Percentiles rank a stretch among this genome's conserved stretches.
Conservation (phyloP, 345 rosid species). For the Rhodomyrtus tomentosa region DNA sequence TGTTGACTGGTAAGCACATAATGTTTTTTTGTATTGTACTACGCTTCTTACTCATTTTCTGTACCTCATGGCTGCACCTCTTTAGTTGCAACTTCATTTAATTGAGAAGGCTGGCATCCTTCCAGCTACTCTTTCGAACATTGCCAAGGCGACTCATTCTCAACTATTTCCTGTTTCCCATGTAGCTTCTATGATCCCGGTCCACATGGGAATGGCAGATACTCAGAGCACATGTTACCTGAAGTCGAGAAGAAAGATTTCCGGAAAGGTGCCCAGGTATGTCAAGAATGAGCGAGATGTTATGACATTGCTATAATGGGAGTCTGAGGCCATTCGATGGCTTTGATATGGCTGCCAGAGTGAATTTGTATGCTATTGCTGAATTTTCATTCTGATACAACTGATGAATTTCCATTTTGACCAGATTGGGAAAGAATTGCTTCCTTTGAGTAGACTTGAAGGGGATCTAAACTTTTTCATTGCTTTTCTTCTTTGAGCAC, state of each 20-base stretch:
- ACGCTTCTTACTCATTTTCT: not conserved
- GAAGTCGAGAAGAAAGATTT: constrained; percentile 84
- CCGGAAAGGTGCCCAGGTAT: constrained; percentile 99
- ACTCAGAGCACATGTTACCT: constrained; percentile 93
- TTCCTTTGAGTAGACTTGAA: not conserved
- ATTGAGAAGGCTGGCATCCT: not conserved
- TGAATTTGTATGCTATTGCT: not conserved
- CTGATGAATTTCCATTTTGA: not conserved
- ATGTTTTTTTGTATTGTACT: not conserved
- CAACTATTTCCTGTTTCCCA: constrained; percentile 8
- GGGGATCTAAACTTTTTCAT: not conserved
- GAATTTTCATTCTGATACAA: not conserved
- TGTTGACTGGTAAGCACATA: constrained; percentile 61
- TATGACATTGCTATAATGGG: not conserved
- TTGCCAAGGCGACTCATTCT: not conserved
- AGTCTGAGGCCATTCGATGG: not conserved
- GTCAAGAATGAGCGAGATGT: not conserved
- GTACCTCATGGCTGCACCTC: not conserved
- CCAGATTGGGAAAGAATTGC: not conserved
- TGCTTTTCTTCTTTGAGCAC: not conserved
- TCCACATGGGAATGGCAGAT: constrained; percentile 97
- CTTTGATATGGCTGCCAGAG: not conserved
- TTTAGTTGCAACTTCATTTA: not conserved
- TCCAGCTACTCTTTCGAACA: not conserved
- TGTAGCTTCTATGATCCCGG: constrained; percentile 91